These are phyloP conservation scores for Adiantum capillusveneris DNA, from an alignment of 75 land plant genomes.

Conservation along the genomic window DNA sequence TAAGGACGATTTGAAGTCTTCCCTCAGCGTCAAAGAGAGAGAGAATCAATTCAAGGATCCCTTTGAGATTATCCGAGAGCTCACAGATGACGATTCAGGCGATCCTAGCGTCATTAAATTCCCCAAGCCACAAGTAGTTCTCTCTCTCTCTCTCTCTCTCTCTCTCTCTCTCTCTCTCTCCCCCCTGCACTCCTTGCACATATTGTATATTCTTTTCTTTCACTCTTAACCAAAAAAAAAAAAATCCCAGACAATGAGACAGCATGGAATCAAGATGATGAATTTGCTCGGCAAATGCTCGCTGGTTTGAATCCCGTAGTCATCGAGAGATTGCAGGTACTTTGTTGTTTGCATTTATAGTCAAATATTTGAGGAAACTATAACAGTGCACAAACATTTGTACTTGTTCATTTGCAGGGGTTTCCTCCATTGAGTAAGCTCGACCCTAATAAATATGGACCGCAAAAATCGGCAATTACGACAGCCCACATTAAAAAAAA, in stretches of 20 bases:
- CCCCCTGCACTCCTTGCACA: no score
- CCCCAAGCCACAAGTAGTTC: constrained; percentile 31
- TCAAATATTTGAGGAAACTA: background rate
- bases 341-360: background rate
- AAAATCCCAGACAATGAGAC: constrained; percentile 16
- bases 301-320: constrained; percentile 41
- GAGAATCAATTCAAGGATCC: background rate
- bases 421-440: constrained; percentile 18
- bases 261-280: constrained; percentile 42
- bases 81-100: background rate
- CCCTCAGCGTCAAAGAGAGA: background rate
- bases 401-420: constrained; percentile 4
- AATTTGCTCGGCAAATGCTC: constrained; percentile 39
- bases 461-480: constrained; percentile 24
- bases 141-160: background rate
- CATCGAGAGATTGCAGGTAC: constrained; percentile 13
- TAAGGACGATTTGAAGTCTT: background rate
- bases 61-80: background rate
- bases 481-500: constrained; percentile 24
- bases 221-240: no score
- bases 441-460: constrained; percentile 26
- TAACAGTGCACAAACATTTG: no score
- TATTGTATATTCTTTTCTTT: no score
- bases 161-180: no score
- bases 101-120: constrained; percentile 12